Percentiles rank a stretch among this genome's conserved stretches.
These are phyloP conservation scores for Monosiga brevicollis DNA, from an alignment of 78 protist genomes.

Conservation along the genomic window DNA sequence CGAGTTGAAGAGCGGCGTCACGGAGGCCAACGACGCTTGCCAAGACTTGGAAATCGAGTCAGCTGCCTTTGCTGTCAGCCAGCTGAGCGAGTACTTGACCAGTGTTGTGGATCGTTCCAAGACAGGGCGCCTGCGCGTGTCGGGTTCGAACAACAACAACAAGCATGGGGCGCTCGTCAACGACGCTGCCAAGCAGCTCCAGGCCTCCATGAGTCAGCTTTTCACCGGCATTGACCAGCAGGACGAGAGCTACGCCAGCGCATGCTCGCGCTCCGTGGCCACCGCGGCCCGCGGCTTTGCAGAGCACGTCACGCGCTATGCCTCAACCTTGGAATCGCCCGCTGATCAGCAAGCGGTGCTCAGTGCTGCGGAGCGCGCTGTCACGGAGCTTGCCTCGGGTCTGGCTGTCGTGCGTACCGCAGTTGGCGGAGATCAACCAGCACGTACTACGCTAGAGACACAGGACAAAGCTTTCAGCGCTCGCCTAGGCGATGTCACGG, in stretches of 20 bases:
- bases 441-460: too few relatives aligned
- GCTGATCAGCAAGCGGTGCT: background rate
- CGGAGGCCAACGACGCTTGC: constrained; percentile 13
- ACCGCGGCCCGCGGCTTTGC: background rate
- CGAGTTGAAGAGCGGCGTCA: constrained; percentile 7
- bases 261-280: background rate
- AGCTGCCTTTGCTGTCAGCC: background rate
- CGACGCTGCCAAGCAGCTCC: background rate
- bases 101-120: background rate
- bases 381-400: background rate
- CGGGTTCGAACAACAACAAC: background rate
- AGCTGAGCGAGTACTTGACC: background rate
- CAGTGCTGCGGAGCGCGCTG: background rate
- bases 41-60: too few relatives aligned
- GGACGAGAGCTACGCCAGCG: constrained; percentile 21
- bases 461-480: too few relatives aligned
- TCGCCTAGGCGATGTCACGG: too few relatives aligned
- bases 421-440: too few relatives aligned
- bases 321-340: background rate
- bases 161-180: background rate
- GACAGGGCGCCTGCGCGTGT: too few relatives aligned
- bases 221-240: constrained; percentile 19
- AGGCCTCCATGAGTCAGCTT: constrained; percentile 20
- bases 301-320: background rate
- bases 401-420: too few relatives aligned